phyloP scores from a whole-genome alignment of 2,329 filamentous ascomycete species.

The Calonectria naviculata region DNA sequence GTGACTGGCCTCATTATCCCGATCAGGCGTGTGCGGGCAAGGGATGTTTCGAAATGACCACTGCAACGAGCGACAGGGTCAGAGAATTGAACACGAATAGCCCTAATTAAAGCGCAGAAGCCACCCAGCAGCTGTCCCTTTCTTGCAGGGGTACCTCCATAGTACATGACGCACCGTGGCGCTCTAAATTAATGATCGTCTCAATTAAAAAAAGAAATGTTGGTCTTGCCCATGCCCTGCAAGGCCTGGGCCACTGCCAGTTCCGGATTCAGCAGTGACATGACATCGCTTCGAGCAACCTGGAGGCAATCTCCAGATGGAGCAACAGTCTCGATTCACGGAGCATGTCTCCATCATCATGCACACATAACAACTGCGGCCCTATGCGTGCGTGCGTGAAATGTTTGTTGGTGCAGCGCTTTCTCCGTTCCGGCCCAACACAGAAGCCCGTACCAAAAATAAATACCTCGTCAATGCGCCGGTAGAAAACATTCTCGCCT shows the following conservation, averaged over 20 bases:
- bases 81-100: neutral
- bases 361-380: neutral
- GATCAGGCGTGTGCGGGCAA: neutral
- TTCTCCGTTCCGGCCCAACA: neutral
- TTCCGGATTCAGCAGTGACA: constrained; percentile 13
- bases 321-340: neutral
- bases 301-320: neutral
- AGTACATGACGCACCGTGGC: constrained; percentile 10
- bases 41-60: neutral
- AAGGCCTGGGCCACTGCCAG: constrained; percentile 1
- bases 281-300: constrained; percentile 1
- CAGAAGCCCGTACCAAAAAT: neutral
- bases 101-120: neutral
- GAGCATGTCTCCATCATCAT: neutral
- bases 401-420: neutral
- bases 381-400: neutral
- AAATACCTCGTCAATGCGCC: constrained; percentile 7
- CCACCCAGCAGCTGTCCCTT: neutral
- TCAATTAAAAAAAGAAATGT: constrained; percentile 15
- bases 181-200: constrained; percentile 22
- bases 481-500: neutral
- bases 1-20: neutral
- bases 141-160: constrained; percentile 3
- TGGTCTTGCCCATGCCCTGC: neutral
- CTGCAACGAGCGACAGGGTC: constrained; percentile 6